Conservation (phyloP, 352 stramenopile species). For the Thalassiosira mediterranea region DNA sequence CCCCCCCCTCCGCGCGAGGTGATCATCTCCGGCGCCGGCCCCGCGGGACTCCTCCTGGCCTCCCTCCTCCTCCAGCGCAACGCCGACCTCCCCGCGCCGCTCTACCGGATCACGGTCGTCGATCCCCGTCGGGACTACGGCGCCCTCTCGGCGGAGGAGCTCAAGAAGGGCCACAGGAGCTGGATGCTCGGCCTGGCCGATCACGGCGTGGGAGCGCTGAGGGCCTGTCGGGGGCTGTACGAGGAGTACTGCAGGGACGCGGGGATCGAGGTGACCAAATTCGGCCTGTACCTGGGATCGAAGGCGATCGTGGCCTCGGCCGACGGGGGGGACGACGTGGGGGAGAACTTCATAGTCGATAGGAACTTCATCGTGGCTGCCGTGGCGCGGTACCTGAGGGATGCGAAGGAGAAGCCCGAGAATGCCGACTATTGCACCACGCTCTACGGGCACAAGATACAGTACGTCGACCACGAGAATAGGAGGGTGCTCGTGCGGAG, state of each 20-base stretch:
- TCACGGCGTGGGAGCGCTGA: slow-evolving; percentile 49
- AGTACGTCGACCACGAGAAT: slow-evolving; percentile 62
- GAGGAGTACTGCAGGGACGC: slow-evolving; percentile 51
- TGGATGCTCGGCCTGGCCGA: slow-evolving; percentile 65
- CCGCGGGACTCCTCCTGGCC: slow-evolving; percentile 55
- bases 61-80: slow-evolving; percentile 41
- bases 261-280: slow-evolving; percentile 36
- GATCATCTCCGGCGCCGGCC: slow-evolving; percentile 57
- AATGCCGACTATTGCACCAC: slow-evolving; percentile 19
- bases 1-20: slow-evolving; percentile 18
- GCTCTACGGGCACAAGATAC: slow-evolving; percentile 44
- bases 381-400: slow-evolving; percentile 44
- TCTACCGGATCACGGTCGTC: slow-evolving; percentile 57
- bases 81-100: slow-evolving; percentile 10
- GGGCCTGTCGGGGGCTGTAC: slow-evolving; percentile 41
- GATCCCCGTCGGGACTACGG: slow-evolving; percentile 50
- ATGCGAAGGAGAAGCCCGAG: slow-evolving; percentile 21
- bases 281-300: slow-evolving; percentile 37
- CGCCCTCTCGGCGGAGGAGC: slow-evolving; percentile 30
- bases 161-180: slow-evolving; percentile 32
- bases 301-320: slow-evolving; percentile 18
- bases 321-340: background rate
- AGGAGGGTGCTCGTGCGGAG: slow-evolving; percentile 45
- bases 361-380: slow-evolving; percentile 68
- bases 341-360: slow-evolving; percentile 62